These are phyloP conservation scores for Cladosporium sp. DNA, from an alignment of 2,329 filamentous ascomycete genomes.

Conservation along the genomic window DNA sequence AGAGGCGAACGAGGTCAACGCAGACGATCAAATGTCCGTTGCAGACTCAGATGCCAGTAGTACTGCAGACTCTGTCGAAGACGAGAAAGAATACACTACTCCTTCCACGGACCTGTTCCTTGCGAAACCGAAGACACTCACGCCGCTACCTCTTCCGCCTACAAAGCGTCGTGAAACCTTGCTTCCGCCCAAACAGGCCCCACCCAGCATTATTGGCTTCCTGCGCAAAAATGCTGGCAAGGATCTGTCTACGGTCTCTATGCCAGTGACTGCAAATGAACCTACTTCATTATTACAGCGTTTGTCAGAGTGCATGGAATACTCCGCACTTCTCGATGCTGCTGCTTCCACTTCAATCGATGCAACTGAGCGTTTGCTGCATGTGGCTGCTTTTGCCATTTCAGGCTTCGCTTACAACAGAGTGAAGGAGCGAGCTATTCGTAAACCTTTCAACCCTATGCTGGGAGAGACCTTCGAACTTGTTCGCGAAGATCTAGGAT, in stretches of 20 bases:
- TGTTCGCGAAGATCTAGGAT: constrained; percentile 80
- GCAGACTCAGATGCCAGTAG: constrained; percentile 65
- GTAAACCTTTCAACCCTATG: constrained; percentile 97
- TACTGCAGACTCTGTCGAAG: constrained; percentile 45
- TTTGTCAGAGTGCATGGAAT: constrained; percentile 86
- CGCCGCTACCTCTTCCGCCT: constrained; percentile 70
- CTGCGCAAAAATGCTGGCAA: constrained; percentile 97
- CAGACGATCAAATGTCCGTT: constrained; percentile 52
- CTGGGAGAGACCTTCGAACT: constrained; percentile 95
- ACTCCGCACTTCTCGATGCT: constrained; percentile 77
- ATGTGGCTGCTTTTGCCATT: constrained; percentile 86
- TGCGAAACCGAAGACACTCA: constrained; percentile 69
- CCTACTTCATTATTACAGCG: constrained; percentile 85
- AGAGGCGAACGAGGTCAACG: constrained; percentile 58
- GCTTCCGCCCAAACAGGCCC: constrained; percentile 70
- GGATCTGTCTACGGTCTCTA: constrained; percentile 92
- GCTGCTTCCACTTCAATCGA: constrained; percentile 55
- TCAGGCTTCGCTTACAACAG: constrained; percentile 80
- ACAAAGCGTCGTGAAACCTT: constrained; percentile 71
- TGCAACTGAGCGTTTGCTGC: constrained; percentile 71
- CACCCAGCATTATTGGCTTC: constrained; percentile 90
- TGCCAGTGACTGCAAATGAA: constrained; percentile 97
- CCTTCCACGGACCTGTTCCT: constrained; percentile 62
- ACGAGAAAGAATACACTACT: constrained; percentile 18
- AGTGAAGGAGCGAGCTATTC: constrained; percentile 84